These are phyloP conservation scores for Blastobotrys buckinghamii DNA, from an alignment of 1,139 yeast genomes.

Conservation along the genomic window DNA sequence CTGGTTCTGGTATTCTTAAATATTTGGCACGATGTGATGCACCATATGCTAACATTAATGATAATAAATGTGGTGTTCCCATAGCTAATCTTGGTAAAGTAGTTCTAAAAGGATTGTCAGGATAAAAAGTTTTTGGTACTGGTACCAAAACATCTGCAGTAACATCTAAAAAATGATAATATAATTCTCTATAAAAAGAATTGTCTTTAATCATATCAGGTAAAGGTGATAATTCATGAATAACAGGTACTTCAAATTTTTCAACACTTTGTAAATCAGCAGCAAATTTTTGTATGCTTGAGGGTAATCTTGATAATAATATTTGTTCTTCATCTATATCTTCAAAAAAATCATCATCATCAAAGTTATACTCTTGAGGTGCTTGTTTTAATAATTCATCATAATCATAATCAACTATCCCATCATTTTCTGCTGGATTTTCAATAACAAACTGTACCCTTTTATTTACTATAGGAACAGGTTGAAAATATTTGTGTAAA, in stretches of 20 bases:
- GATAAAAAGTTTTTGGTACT: constrained; percentile 50
- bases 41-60: constrained; percentile 62
- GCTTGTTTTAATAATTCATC: background rate
- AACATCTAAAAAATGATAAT: constrained; percentile 58
- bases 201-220: constrained; percentile 55
- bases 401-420: background rate
- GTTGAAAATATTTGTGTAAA: constrained; percentile 18
- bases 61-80: constrained; percentile 47
- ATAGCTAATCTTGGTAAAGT: constrained; percentile 67
- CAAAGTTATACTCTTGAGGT: too few relatives aligned
- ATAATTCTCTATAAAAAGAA: constrained; percentile 53
- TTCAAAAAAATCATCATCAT: too few relatives aligned
- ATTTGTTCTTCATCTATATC: background rate
- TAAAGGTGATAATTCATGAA: constrained; percentile 44
- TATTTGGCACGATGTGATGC: constrained; percentile 42
- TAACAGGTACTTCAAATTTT: constrained; percentile 2
- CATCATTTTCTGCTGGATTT: constrained; percentile 10
- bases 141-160: constrained; percentile 65
- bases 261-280: constrained; percentile 3
- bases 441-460: constrained; percentile 6
- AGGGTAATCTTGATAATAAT: background rate
- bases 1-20: constrained; percentile 38
- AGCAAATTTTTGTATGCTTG: constrained; percentile 3
- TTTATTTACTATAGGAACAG: constrained; percentile 19
- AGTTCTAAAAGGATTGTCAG: constrained; percentile 61